phyloP scores from a whole-genome alignment of 78 protist species.

The Polysphondylium violaceum region DNA sequence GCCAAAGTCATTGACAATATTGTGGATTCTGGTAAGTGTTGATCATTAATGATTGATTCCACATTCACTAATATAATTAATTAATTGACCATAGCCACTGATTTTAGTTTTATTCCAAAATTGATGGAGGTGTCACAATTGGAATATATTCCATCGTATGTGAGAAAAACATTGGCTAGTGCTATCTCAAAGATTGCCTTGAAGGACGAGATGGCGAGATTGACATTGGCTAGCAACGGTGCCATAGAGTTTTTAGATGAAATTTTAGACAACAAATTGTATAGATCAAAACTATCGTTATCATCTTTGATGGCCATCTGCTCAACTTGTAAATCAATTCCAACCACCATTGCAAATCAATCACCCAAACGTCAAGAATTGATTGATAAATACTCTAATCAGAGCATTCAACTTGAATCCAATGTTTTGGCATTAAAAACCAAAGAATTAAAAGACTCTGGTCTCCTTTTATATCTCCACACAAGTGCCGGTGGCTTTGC shows the following conservation, averaged over 20 bases:
- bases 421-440: conserved; percentile 5
- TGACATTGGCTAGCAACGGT: conserved; percentile 48
- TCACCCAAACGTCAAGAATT: neutral
- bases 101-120: conserved; percentile 51
- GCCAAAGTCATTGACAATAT: conserved; percentile 46
- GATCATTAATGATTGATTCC: neutral
- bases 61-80: neutral
- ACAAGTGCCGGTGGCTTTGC: conserved; percentile 87
- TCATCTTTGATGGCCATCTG: conserved; percentile 39
- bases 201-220: conserved; percentile 46
- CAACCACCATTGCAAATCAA: neutral
- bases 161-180: conserved; percentile 36
- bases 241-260: conserved; percentile 46
- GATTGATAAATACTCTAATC: neutral
- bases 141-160: conserved; percentile 58
- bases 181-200: conserved; percentile 50
- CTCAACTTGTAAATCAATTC: neutral
- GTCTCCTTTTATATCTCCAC: conserved; percentile 82
- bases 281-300: conserved; percentile 3
- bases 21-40: conserved; percentile 31
- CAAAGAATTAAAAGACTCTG: conserved; percentile 66
- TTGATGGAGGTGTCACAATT: conserved; percentile 23
- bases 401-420: conserved; percentile 11
- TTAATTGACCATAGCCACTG: conserved; percentile 12
- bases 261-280: neutral